Conservation (phyloP, 2,329 filamentous ascomycete genomes). For the Fusarium scirpi region DNA sequence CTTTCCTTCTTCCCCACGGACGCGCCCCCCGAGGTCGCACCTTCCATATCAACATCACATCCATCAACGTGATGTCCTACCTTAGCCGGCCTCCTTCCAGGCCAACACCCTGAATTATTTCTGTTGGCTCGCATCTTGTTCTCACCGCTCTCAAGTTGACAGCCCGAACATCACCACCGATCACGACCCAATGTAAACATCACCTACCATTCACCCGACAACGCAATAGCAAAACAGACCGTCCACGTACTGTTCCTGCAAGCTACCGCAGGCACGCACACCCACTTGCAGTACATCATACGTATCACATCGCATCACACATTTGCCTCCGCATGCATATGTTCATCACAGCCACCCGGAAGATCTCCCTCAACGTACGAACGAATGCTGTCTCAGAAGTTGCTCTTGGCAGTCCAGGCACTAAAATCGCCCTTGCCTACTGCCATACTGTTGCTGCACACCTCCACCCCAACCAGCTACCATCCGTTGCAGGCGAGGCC, state of each 20-base stretch:
- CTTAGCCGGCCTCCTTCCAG: slow-evolving; percentile 22
- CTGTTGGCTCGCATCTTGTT: slow-evolving; percentile 18
- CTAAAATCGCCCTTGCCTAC: slow-evolving; percentile 39
- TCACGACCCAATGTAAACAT: slow-evolving; percentile 23
- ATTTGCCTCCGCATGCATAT: slow-evolving; percentile 41
- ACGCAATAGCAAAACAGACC: slow-evolving; percentile 28
- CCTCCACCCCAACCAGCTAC: slow-evolving; percentile 7
- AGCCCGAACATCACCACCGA: slow-evolving; percentile 3
- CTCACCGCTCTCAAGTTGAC: slow-evolving; percentile 25
- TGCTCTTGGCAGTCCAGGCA: slow-evolving; percentile 9
- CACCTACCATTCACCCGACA: slow-evolving; percentile 27
- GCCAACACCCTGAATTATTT: slow-evolving; percentile 10
- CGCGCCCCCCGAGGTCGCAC: background rate
- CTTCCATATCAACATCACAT: background rate
- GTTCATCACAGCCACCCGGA: slow-evolving; percentile 41
- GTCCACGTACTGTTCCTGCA: slow-evolving; percentile 17
- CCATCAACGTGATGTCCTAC: slow-evolving; percentile 14
- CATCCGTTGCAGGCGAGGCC: slow-evolving; percentile 2
- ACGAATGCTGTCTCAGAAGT: slow-evolving; percentile 17
- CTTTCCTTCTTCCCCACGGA: background rate
- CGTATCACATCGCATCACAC: slow-evolving; percentile 37
- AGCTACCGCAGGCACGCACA: slow-evolving; percentile 38
- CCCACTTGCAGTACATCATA: slow-evolving; percentile 33
- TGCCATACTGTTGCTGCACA: slow-evolving; percentile 35
- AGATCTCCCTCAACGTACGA: slow-evolving; percentile 36